These are phyloP conservation scores for Emmonsiellopsis sp. DNA, from an alignment of 2,329 filamentous ascomycete species.

Conservation along the genomic window DNA sequence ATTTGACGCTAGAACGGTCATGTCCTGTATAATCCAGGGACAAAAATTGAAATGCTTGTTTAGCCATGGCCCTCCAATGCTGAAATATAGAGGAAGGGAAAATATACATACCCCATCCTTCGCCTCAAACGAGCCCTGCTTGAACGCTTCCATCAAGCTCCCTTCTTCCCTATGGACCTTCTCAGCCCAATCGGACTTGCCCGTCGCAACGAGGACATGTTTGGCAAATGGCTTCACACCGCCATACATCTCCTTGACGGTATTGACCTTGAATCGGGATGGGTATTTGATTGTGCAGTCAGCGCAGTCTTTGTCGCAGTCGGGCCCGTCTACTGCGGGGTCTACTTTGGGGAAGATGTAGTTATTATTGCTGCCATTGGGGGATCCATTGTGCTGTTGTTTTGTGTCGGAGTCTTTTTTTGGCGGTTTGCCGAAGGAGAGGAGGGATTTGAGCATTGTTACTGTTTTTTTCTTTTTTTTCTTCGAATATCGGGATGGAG, in stretches of 20 bases:
- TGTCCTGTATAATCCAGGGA: conserved; percentile 43
- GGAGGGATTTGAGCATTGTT: background rate
- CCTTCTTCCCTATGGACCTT: conserved; percentile 81
- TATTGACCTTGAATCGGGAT: conserved; percentile 62
- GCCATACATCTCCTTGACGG: conserved; percentile 70
- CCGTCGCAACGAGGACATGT: conserved; percentile 83
- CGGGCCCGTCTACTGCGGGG: conserved; percentile 70
- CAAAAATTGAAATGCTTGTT: background rate
- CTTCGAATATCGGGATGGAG: background rate
- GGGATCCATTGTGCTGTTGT: background rate
- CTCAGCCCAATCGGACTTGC: conserved; percentile 87
- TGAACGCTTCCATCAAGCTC: conserved; percentile 71
- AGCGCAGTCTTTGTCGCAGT: conserved; percentile 79
- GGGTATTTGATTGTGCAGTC: conserved; percentile 73
- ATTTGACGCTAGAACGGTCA: conserved; percentile 88
- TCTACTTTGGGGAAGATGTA: conserved; percentile 66
- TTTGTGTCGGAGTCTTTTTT: background rate
- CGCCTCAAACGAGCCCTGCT: conserved; percentile 31
- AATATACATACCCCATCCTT: conserved; percentile 30
- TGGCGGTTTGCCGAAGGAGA: background rate
- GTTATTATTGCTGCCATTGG: conserved; percentile 8
- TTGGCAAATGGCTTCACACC: conserved; percentile 78
- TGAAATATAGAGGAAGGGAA: background rate
- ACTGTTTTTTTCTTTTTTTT: background rate
- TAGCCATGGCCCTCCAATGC: too few species aligned